Base-by-base conservation (phyloP, 2,329 filamentous ascomycete species). In the Neocucurbitaria cava region DNA sequence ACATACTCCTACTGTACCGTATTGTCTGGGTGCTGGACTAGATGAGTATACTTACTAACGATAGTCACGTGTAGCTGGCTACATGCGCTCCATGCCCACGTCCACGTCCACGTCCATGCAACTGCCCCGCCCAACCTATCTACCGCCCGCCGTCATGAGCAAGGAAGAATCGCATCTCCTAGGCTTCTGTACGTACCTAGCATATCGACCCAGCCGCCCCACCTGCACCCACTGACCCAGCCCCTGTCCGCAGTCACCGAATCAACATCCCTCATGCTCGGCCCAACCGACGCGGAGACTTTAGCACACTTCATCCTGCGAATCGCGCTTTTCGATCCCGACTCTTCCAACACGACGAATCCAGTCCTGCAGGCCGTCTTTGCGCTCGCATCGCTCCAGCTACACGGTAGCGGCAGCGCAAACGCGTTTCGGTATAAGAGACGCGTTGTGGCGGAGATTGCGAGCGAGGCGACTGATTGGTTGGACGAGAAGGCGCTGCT, bases 391-490 rank as follows among this genome's bases (percentile, higher is more conserved):
- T 59, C 53, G 40, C 50, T 56, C 35, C 49, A 59, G 45, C 46
- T 59, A 26, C 46, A 59, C 23, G 53, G 53, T 28, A 56, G 30
- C 50, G 21, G 36, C 47, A 56, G 40, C 51, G 49, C 30, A n/a
- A n/a, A n/a, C n/a, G n/a, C n/a, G n/a, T 59, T 54, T 54, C 56
- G 50, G 23, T 59, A 59, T 35, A 59, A 59, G 50, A 26, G 45
- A 33, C 53, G 33, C 45, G 49, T 52, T 35, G 26, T 59, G 5
- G 47, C 49, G 42, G 28, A 26, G 13, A 31, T 59, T 48, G n/a
- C n/a, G n/a, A 51, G 33, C 46, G 49, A 56, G 9, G 24, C 53
- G 36, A 54, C 33, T 15, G 38, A 59, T 26, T 51, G 42, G 53
- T 30, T 48, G 10, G 50, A 56, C 33, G 53, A 59, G 50, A 53